Conservation (phyloP, 352 stramenopile genomes). For the Hyaloperonospora arabidopsidis region DNA sequence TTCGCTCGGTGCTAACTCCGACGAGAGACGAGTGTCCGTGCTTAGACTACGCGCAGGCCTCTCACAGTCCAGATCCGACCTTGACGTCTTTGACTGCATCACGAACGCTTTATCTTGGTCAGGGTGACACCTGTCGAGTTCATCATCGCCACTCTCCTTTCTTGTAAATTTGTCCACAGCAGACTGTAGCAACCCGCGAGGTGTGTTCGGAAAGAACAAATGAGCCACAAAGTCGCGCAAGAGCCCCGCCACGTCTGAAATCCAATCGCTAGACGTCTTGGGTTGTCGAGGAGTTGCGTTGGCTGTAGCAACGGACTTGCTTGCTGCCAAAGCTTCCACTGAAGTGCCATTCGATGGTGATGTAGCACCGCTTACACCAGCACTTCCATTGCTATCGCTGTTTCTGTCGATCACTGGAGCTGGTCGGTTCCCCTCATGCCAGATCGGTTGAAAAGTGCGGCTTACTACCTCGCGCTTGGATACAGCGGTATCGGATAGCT, state of each 20-base stretch:
- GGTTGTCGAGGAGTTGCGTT: background rate
- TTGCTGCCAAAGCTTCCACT: background rate
- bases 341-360: background rate
- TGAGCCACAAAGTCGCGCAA: constrained; percentile 26
- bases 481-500: constrained; percentile 14
- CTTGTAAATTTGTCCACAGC: constrained; percentile 1
- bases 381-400: constrained; percentile 2
- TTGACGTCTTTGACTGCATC: background rate
- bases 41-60: background rate
- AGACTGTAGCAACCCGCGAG: constrained; percentile 1
- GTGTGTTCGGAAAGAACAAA: constrained; percentile 30
- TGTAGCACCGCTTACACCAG: constrained; percentile 3
- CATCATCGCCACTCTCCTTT: background rate
- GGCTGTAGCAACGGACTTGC: background rate
- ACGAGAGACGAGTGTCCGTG: background rate
- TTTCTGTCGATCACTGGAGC: background rate
- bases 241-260: constrained; percentile 13
- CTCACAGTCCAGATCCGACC: background rate
- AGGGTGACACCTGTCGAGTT: background rate
- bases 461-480: constrained; percentile 35
- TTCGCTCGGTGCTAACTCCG: constrained; percentile 5
- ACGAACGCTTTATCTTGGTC: background rate
- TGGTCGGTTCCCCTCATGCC: constrained; percentile 21
- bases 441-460: constrained; percentile 31
- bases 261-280: constrained; percentile 5